A percentile compares a stretch with the other conserved stretches of the same genome.
Evolutionary conservation across 495 filamentous ascomycete genomes (phyloP).

Genomic region (Neurospora discreta): DNA sequence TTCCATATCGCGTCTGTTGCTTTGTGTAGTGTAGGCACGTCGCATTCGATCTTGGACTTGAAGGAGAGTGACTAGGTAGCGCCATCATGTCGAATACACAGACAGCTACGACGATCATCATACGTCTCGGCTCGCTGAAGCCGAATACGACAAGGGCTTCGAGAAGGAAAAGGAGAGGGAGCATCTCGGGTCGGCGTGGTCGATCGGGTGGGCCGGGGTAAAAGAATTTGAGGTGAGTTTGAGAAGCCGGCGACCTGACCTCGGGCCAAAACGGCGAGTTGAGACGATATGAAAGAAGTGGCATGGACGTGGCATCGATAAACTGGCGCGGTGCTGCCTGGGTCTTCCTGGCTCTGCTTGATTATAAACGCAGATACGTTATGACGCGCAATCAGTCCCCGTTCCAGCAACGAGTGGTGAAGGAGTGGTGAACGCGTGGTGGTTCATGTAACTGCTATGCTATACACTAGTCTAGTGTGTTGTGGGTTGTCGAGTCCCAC

Average conservation of each 20-base stretch:
- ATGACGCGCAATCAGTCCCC: not conserved
- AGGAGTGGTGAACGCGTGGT: not conserved
- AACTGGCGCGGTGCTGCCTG: not conserved
- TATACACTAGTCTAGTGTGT: not conserved
- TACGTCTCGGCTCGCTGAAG: not conserved
- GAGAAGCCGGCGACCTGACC: not conserved
- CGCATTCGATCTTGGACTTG: too few relatives aligned
- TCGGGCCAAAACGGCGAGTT: not conserved
- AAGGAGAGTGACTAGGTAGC: too few relatives aligned
- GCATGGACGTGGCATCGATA: not conserved
- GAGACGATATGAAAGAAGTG: not conserved
- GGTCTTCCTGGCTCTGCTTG: not conserved
- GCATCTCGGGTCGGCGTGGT: not conserved
- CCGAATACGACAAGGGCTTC: not conserved
- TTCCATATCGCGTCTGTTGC: not conserved
- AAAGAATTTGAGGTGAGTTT: not conserved
- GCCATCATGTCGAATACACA: too few relatives aligned
- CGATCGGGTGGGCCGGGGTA: not conserved
- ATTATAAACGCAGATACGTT: not conserved
- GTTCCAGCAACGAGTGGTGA: not conserved
- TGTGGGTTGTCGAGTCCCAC: not conserved
- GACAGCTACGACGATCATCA: not conserved
- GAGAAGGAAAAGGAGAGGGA: not conserved
- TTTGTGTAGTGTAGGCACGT: too few relatives aligned
- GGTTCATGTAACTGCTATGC: not conserved